These are phyloP conservation scores for Podospora pseudopauciseta DNA, from an alignment of 495 filamentous ascomycete genomes.

Conservation along the genomic window DNA sequence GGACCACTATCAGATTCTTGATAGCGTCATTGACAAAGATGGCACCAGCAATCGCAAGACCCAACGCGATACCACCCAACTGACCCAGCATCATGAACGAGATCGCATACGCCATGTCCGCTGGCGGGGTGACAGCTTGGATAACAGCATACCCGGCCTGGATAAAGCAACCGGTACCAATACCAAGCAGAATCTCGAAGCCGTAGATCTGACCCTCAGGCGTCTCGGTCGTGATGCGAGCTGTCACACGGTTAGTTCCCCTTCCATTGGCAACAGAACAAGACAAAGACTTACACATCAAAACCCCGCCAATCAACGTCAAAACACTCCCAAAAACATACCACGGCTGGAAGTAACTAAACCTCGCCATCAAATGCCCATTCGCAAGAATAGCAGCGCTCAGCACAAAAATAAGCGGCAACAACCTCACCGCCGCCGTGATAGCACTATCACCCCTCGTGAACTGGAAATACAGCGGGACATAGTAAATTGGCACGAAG, in stretches of 20 bases:
- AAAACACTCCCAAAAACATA: slow-evolving; percentile 50
- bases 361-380: slow-evolving; percentile 48
- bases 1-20: too few species aligned
- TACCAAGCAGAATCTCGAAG: slow-evolving; percentile 47
- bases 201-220: slow-evolving; percentile 49
- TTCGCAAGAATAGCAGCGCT: slow-evolving; percentile 45
- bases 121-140: slow-evolving; percentile 41
- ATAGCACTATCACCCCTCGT: slow-evolving; percentile 46
- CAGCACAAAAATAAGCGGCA: slow-evolving; percentile 54
- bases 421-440: slow-evolving; percentile 50
- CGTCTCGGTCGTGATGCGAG: slow-evolving; percentile 19
- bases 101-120: slow-evolving; percentile 42
- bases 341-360: slow-evolving; percentile 56
- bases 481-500: slow-evolving; percentile 45
- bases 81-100: slow-evolving; percentile 45
- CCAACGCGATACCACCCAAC: slow-evolving; percentile 7
- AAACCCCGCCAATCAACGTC: slow-evolving; percentile 47
- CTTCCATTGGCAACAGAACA: too few species aligned
- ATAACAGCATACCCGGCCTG: slow-evolving; percentile 53
- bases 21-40: slow-evolving; percentile 3
- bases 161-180: slow-evolving; percentile 49
- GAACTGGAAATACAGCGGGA: slow-evolving; percentile 61
- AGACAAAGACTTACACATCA: slow-evolving; percentile 34
- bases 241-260: too few species aligned
- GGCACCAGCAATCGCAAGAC: slow-evolving; percentile 14